Percentiles rank a stretch among this genome's conserved stretches.
These are phyloP conservation scores for Nigrospora sphaerica DNA, from an alignment of 2,329 filamentous ascomycete species.

Conservation along the genomic window DNA sequence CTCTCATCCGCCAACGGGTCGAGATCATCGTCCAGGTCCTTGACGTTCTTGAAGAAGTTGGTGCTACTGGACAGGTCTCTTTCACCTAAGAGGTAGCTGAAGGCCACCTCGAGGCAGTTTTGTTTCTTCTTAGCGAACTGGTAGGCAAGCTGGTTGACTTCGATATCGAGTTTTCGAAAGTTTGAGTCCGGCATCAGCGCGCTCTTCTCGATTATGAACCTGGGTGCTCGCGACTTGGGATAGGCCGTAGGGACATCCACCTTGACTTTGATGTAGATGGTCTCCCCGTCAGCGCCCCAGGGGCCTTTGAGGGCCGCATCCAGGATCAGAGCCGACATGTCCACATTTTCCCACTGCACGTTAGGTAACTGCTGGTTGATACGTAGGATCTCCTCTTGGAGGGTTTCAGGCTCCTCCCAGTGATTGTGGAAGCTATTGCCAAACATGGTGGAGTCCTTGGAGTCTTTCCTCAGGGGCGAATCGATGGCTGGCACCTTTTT, in stretches of 20 bases:
- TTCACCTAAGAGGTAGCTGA: constrained; percentile 58
- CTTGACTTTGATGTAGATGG: constrained; percentile 55
- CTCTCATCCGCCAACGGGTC: constrained; percentile 63
- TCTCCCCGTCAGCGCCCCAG: constrained; percentile 50
- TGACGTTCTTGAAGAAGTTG: constrained; percentile 55
- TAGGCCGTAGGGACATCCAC: constrained; percentile 54
- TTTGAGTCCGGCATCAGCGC: constrained; percentile 53
- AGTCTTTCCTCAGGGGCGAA: constrained; percentile 39
- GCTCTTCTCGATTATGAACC: constrained; percentile 54
- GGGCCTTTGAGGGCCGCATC: constrained; percentile 58
- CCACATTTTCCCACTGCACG: constrained; percentile 56
- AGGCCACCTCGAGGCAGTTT: constrained; percentile 55
- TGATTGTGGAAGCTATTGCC: constrained; percentile 43
- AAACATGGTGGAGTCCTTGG: constrained; percentile 46
- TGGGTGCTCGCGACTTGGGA: constrained; percentile 49
- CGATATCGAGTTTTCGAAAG: constrained; percentile 43
- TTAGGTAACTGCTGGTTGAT: constrained; percentile 56
- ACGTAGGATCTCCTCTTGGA: constrained; percentile 59
- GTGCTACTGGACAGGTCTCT: constrained; percentile 54
- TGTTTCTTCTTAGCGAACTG: constrained; percentile 50
- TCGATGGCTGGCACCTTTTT: constrained; percentile 35
- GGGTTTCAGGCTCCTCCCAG: constrained; percentile 54
- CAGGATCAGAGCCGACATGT: constrained; percentile 53
- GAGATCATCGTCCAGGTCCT: constrained; percentile 52
- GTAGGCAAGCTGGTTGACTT: constrained; percentile 48